Evolutionary conservation across 2,329 filamentous ascomycete species (phyloP).

Genomic region (Clonostachys rhizophaga): DNA sequence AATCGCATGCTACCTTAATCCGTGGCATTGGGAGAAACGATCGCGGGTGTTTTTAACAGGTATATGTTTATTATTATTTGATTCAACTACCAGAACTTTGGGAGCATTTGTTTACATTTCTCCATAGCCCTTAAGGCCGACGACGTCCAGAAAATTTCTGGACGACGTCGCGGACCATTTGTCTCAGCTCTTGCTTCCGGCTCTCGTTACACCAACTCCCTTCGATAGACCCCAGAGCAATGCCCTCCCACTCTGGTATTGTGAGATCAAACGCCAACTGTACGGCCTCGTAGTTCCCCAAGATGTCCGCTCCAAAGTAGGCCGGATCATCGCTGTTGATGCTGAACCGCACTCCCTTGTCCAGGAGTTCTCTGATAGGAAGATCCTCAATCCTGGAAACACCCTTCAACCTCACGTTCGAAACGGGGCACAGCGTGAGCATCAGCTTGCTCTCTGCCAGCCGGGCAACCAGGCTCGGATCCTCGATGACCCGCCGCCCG

Average conservation of each 20-base stretch:
- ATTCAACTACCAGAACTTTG: too few relatives aligned
- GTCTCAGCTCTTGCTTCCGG: conserved; percentile 39
- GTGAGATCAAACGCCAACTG: conserved; percentile 61
- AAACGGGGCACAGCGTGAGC: conserved; percentile 62
- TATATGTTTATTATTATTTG: too few relatives aligned
- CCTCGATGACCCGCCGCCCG: conserved; percentile 59
- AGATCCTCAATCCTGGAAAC: conserved; percentile 41
- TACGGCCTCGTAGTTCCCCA: conserved; percentile 66
- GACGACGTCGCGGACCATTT: too few relatives aligned
- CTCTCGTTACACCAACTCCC: conserved; percentile 62
- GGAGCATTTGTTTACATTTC: too few relatives aligned
- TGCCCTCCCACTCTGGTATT: conserved; percentile 56
- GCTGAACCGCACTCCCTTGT: conserved; percentile 59
- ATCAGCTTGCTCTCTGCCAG: conserved; percentile 51
- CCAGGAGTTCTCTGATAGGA: conserved; percentile 45
- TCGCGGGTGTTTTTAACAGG: too few relatives aligned
- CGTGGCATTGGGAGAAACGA: too few relatives aligned
- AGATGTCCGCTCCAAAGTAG: conserved; percentile 64
- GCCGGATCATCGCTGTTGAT: conserved; percentile 70
- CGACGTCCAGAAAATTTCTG: too few relatives aligned
- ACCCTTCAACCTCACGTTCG: conserved; percentile 8
- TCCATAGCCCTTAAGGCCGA: too few relatives aligned
- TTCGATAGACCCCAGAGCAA: conserved; percentile 54
- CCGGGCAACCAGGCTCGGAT: conserved; percentile 48
- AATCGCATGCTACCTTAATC: too few relatives aligned